Evolutionary conservation across 306 rosid species (phyloP).

Genomic region (Fragaria nilgerrensis): DNA sequence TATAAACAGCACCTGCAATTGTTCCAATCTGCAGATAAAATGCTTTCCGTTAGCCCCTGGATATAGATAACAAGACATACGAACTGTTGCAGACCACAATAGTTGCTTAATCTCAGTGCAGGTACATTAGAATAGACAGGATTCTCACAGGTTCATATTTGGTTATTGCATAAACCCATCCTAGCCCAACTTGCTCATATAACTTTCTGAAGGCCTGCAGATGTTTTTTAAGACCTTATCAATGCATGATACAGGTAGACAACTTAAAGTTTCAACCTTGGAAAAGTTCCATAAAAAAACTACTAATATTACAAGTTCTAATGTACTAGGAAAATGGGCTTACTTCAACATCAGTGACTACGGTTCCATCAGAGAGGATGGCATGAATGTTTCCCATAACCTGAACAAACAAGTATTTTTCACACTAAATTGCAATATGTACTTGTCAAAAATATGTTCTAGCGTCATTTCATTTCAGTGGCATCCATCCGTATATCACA

Average conservation of each 20-base stretch:
- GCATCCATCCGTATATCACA: background rate
- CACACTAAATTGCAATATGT: constrained; percentile 8
- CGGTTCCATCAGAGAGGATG: constrained; percentile 80
- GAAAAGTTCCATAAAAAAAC: background rate
- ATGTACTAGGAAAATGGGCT: constrained; percentile 26
- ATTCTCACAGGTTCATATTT: constrained; percentile 75
- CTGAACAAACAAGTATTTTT: constrained; percentile 36
- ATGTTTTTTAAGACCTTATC: constrained; percentile 14
- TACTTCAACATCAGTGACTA: constrained; percentile 90
- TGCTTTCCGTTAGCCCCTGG: constrained; percentile 17
- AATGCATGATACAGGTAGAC: background rate
- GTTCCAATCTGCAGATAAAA: constrained; percentile 50
- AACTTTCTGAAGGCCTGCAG: constrained; percentile 81
- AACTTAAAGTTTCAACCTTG: background rate
- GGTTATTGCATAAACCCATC: constrained; percentile 90
- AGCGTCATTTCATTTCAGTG: background rate
- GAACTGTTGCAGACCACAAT: background rate
- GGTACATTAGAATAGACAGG: constrained; percentile 3
- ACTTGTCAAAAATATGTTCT: background rate
- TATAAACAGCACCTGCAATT: constrained; percentile 65
- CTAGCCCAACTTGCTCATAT: constrained; percentile 84
- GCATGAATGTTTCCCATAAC: constrained; percentile 95
- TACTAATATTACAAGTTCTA: background rate
- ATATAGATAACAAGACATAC: constrained; percentile 20
- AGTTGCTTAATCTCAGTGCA: constrained; percentile 5